Conservation (phyloP, 1,284 basidiomycete species). For the Ganoderma lucidum region DNA sequence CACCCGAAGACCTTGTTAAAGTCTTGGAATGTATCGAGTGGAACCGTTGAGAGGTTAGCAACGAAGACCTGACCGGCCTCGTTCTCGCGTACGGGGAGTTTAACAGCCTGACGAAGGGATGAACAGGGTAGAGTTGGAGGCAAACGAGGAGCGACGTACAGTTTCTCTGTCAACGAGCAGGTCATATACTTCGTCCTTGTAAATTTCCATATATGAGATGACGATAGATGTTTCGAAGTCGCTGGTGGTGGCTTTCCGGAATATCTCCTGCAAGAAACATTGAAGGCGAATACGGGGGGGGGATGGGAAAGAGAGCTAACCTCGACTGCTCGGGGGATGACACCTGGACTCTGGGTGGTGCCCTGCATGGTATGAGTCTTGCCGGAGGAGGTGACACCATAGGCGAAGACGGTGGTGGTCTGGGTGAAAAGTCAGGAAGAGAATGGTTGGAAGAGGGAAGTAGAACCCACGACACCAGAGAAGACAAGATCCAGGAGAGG, state of each 20-base stretch:
- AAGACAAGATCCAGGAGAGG: conserved; percentile 76
- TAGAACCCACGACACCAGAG: conserved; percentile 66
- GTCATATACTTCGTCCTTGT: conserved; percentile 88
- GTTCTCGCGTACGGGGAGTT: conserved; percentile 83
- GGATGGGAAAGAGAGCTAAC: conserved; percentile 44
- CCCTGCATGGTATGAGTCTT: conserved; percentile 92
- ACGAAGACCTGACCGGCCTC: conserved; percentile 80
- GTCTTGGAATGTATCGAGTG: conserved; percentile 61
- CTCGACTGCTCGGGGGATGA: conserved; percentile 80
- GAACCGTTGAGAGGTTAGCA: conserved; percentile 67
- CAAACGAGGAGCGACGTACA: conserved; percentile 47
- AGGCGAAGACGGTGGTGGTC: conserved; percentile 85
- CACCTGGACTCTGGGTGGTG: conserved; percentile 68
- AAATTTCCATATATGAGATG: conserved; percentile 86
- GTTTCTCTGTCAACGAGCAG: conserved; percentile 75
- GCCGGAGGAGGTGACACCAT: conserved; percentile 84
- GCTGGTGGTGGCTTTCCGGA: conserved; percentile 27
- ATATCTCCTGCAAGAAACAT: conserved; percentile 37
- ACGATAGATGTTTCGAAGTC: conserved; percentile 52
- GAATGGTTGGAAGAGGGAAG: neutral
- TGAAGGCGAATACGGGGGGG: neutral
- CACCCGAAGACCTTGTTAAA: conserved; percentile 74
- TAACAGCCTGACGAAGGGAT: conserved; percentile 60
- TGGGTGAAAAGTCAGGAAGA: conserved; percentile 37
- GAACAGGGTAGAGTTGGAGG: neutral